Percentiles rank a stretch among this genome's conserved stretches.
phyloP scores from a whole-genome alignment of 1,284 basidiomycete species.

The Malassezia arunalokei region DNA sequence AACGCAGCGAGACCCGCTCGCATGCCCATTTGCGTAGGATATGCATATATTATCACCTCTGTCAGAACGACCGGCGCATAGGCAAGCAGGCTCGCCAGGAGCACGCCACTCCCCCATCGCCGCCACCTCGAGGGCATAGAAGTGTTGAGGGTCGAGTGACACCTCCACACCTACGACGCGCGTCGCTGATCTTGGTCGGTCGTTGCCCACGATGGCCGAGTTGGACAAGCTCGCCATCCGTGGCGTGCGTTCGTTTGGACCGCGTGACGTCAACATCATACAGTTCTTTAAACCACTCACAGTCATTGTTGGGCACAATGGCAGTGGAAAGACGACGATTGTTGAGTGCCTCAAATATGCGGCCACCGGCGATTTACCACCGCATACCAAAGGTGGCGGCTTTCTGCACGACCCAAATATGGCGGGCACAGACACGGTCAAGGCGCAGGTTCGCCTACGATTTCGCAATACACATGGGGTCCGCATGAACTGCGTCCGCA shows the following conservation, averaged over 20 bases:
- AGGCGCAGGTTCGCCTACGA: conserved; percentile 88
- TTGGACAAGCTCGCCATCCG: conserved; percentile 46
- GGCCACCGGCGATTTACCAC: conserved; percentile 92
- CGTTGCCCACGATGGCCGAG: conserved; percentile 25
- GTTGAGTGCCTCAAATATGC: conserved; percentile 99
- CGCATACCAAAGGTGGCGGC: conserved; percentile 92
- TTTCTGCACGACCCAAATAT: conserved; percentile 94
- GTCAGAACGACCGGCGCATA: too few species aligned
- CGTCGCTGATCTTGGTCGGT: neutral
- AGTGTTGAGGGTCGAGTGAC: neutral
- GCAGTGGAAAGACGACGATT: conserved; percentile 96
- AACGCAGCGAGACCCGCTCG: neutral
- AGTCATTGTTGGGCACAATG: conserved; percentile 96
- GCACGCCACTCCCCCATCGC: neutral
- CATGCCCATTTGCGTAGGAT: too few species aligned
- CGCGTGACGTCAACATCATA: conserved; percentile 85
- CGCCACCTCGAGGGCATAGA: neutral
- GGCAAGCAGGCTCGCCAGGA: neutral
- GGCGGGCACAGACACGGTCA: conserved; percentile 95
- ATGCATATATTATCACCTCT: too few species aligned
- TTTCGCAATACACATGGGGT: conserved; percentile 69
- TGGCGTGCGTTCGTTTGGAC: conserved; percentile 50
- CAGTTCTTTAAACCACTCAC: conserved; percentile 96
- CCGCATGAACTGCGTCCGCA: conserved; percentile 78
- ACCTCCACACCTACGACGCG: neutral